Evolutionary conservation across 2,329 filamentous ascomycete species (phyloP).

Genomic region (Aspergillus amoenus): DNA sequence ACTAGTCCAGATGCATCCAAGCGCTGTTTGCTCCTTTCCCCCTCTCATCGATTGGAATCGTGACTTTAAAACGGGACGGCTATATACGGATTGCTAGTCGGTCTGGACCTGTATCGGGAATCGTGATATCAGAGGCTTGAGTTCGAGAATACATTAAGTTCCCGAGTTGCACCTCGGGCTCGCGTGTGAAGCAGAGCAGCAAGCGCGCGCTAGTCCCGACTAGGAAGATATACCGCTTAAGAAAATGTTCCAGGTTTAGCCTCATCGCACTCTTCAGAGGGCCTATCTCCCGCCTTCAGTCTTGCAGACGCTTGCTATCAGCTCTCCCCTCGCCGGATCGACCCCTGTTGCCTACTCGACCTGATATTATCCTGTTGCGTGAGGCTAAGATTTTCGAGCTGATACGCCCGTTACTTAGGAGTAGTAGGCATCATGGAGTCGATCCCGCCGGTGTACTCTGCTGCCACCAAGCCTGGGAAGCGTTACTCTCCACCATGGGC

Average conservation of each 20-base stretch:
- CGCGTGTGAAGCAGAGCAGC: not conserved
- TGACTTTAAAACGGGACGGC: not conserved
- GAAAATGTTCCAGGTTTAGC: not conserved
- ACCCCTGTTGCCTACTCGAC: conserved; percentile 6
- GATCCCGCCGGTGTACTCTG: conserved; percentile 37
- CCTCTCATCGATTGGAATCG: not conserved
- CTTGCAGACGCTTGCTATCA: conserved; percentile 1
- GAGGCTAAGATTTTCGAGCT: not conserved
- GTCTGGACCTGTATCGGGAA: not conserved
- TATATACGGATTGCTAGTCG: not conserved
- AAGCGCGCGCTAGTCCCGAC: not conserved
- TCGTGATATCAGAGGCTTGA: not conserved
- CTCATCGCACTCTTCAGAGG: conserved; percentile 2
- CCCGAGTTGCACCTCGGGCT: not conserved
- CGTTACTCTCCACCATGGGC: conserved; percentile 95
- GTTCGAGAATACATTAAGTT: too few species aligned
- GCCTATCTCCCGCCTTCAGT: not conserved
- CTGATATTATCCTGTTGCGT: not conserved
- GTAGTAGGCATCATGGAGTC: conserved; percentile 34
- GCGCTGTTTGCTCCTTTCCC: conserved; percentile 11
- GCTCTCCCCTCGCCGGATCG: not conserved
- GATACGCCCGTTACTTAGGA: not conserved
- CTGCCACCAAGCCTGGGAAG: conserved; percentile 51
- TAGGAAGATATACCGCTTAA: conserved; percentile 9
- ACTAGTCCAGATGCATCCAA: conserved; percentile 28